phyloP scores from a whole-genome alignment of 176 grass and related monocot genomes.

The Cymbopogon citratus region DNA sequence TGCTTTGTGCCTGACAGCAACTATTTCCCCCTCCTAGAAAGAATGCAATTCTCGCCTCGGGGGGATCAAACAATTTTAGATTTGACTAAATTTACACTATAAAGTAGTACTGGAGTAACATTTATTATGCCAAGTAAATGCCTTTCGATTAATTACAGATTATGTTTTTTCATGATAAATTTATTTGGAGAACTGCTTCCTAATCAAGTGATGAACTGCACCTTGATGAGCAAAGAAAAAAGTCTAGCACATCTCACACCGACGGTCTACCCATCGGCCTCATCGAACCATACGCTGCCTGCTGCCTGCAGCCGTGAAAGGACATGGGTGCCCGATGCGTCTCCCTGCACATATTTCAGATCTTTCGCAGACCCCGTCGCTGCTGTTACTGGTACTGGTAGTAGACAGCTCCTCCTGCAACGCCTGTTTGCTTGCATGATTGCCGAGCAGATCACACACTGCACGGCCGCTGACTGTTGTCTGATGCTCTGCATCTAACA shows the following conservation, averaged over 20 bases:
- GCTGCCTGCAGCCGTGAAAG: not conserved
- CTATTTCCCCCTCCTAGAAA: not conserved
- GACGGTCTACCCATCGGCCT: not conserved
- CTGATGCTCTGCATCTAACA: not conserved
- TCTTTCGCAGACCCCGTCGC: not conserved
- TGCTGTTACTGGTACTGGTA: not conserved
- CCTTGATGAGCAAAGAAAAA: not conserved
- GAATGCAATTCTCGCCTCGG: not conserved
- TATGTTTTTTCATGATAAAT: not conserved
- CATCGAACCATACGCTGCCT: not conserved
- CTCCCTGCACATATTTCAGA: not conserved
- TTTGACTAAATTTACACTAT: not conserved
- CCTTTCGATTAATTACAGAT: no score
- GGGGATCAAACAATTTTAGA: not conserved
- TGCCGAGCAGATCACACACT: not conserved
- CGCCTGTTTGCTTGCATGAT: not conserved
- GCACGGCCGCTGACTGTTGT: not conserved
- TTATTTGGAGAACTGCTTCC: not conserved
- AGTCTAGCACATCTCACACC: slow-evolving; percentile 6
- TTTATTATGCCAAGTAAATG: no score
- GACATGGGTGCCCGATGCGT: not conserved
- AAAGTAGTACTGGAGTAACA: no score
- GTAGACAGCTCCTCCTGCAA: not conserved
- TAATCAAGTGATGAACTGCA: not conserved
- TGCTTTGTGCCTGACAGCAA: not conserved